A percentile compares a stretch with the other conserved stretches of the same genome.
Conservation (phyloP, 2,329 filamentous ascomycete genomes). For the Pseudogymnoascus verrucosus region DNA sequence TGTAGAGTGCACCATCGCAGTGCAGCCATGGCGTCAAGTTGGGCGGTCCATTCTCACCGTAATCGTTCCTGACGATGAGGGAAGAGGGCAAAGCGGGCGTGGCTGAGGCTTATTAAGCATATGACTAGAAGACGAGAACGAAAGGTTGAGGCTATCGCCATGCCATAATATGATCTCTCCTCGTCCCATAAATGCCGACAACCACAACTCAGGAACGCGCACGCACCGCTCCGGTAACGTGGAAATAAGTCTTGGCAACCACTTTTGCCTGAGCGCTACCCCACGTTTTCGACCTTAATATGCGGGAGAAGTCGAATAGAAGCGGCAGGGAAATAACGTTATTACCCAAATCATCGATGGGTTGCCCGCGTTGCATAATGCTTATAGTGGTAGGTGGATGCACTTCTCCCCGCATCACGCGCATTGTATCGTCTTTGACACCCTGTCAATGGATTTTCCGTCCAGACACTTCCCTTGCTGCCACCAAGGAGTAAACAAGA, state of each 20-base stretch:
- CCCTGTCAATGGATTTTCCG: background rate
- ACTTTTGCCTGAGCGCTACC: background rate
- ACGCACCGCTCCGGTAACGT: background rate
- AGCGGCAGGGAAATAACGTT: background rate
- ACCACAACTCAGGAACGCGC: background rate
- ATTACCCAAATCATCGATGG: background rate
- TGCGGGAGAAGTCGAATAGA: background rate
- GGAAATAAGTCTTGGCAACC: background rate
- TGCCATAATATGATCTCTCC: background rate
- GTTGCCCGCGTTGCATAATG: background rate
- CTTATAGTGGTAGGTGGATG: background rate
- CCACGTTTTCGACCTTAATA: background rate
- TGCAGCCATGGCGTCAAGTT: background rate
- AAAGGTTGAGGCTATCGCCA: background rate
- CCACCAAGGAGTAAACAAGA: background rate
- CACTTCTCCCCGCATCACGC: background rate
- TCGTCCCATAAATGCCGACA: background rate
- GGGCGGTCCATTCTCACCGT: background rate
- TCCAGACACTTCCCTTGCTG: background rate
- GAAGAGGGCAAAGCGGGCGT: background rate
- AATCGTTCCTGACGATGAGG: background rate
- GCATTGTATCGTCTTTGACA: background rate
- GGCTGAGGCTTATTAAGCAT: background rate
- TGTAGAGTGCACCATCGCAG: background rate
- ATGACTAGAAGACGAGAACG: background rate